Base-by-base conservation (phyloP, 2,329 filamentous ascomycete species). In the Nectriaceae sp. region DNA sequence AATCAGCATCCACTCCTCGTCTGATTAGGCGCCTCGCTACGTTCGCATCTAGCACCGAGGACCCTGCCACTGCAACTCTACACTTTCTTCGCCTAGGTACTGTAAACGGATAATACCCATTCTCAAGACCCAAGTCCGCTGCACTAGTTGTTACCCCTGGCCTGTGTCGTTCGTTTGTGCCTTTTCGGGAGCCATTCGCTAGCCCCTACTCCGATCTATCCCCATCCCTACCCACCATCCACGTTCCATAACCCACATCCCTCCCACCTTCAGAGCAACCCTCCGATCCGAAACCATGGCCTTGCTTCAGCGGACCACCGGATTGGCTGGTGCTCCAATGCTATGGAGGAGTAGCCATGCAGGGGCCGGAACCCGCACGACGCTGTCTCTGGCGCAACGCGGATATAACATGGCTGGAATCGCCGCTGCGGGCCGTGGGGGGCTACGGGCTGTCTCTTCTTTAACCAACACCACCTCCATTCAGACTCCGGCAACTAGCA, bases 271-370 rank as follows among this genome's bases (percentile, higher is more conserved):
- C n/a, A n/a, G n/a, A n/a, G n/a, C n/a, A n/a, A n/a, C n/a, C n/a
- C n/a, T n/a, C n/a, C n/a, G n/a, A 40, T 15, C 33, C 40, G 15
- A 11, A 19, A 36, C 6, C 44, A 67, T 67, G 64, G 21, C 56
- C 31, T 40, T 65, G 21, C 44, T 67, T 15, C 60, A 57, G 19
- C 62, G 57, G 11, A 11, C 10, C 11, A 52, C 62, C 20, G 56
- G 55, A 50, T 52, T 62, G 29, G 59, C 54, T 11, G 33, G 33
- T 11, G 42, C 60, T 20, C 56, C 58, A 37, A 50, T 52, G 35
- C 35, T 66, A 29, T 60, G 44, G 38, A 61, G 50, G 47, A 57
- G 52, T 24, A 50, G 52, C 11, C 48, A 42, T 41, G 44, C 56
- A 29, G 50, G 50, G 36, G 49, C 50, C 29, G 33, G 46, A 15